phyloP scores from a whole-genome alignment of 768 basidiomycete genomes.

The Leccinellum luteum region DNA sequence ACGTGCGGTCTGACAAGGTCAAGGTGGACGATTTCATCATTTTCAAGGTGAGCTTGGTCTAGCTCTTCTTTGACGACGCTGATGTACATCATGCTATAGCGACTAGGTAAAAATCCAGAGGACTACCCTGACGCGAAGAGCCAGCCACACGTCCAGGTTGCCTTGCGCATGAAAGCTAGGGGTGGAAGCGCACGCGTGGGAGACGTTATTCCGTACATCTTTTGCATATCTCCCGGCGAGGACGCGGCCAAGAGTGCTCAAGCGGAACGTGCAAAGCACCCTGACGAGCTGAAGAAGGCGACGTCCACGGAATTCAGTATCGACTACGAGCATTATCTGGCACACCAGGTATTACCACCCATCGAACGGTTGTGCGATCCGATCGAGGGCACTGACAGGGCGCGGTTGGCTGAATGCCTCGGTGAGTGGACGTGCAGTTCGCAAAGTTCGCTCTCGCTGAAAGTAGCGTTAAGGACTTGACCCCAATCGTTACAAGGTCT shows the following conservation, averaged over 20 bases:
- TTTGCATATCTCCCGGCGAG: conserved; percentile 77
- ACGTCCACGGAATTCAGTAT: conserved; percentile 61
- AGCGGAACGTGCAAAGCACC: conserved; percentile 90
- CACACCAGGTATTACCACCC: conserved; percentile 90
- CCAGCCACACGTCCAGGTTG: conserved; percentile 97
- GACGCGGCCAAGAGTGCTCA: conserved; percentile 71
- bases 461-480: conserved; percentile 46
- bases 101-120: conserved; percentile 93
- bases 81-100: conserved; percentile 42
- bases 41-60: conserved; percentile 63
- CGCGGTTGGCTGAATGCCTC: conserved; percentile 91
- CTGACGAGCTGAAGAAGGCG: conserved; percentile 82
- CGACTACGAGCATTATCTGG: conserved; percentile 90
- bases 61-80: background rate
- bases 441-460: background rate
- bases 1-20: conserved; percentile 72
- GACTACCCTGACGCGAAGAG: conserved; percentile 95
- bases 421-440: conserved; percentile 46
- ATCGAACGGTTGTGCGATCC: conserved; percentile 94
- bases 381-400: conserved; percentile 92
- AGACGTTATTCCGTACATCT: conserved; percentile 95
- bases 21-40: conserved; percentile 94
- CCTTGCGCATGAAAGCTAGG: conserved; percentile 81
- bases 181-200: conserved; percentile 80
- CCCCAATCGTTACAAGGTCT: conserved; percentile 51